phyloP scores from a whole-genome alignment of 1,284 basidiomycete species.

The Ustilago lituana region DNA sequence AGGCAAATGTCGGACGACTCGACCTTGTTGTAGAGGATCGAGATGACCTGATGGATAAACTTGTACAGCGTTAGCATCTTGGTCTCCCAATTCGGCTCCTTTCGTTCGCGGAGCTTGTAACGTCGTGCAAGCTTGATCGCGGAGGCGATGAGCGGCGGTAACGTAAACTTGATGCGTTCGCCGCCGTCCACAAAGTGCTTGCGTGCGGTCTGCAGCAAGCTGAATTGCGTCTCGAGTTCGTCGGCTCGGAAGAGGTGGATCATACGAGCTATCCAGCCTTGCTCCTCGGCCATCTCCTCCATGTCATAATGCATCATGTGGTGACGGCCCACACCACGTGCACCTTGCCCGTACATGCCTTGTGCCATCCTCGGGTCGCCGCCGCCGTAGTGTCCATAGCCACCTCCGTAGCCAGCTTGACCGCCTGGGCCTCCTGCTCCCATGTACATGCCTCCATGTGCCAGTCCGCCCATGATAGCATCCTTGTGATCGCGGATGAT shows the following conservation, averaged over 20 bases:
- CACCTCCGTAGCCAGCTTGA: constrained; percentile 32
- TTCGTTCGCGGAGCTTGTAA: constrained; percentile 55
- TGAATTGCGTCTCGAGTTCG: constrained; percentile 62
- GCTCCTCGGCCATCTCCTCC: constrained; percentile 65
- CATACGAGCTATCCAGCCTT: constrained; percentile 64
- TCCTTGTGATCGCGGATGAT: constrained; percentile 62
- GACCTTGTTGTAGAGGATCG: constrained; percentile 63
- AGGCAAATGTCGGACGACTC: constrained; percentile 64
- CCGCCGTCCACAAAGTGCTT: constrained; percentile 62
- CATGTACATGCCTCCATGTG: constrained; percentile 37
- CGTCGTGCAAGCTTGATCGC: constrained; percentile 63
- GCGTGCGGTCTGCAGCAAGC: constrained; percentile 61
- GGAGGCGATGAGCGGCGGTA: constrained; percentile 62
- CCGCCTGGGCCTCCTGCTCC: constrained; percentile 27
- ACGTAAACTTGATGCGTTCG: constrained; percentile 62
- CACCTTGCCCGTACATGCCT: constrained; percentile 41
- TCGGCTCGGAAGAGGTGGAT: constrained; percentile 64
- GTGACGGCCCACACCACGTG: constrained; percentile 40
- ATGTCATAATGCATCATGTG: constrained; percentile 56
- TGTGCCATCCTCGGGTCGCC: constrained; percentile 42
- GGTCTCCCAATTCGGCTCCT: constrained; percentile 55
- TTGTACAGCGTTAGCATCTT: constrained; percentile 65
- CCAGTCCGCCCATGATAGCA: constrained; percentile 36
- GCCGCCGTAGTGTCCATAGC: constrained; percentile 35
- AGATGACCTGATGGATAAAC: constrained; percentile 66